Evolutionary conservation across 78 protist genomes (phyloP), one percentile per base, ranked within the genome.

Genomic region (Dictyostelium citrinum): DNA sequence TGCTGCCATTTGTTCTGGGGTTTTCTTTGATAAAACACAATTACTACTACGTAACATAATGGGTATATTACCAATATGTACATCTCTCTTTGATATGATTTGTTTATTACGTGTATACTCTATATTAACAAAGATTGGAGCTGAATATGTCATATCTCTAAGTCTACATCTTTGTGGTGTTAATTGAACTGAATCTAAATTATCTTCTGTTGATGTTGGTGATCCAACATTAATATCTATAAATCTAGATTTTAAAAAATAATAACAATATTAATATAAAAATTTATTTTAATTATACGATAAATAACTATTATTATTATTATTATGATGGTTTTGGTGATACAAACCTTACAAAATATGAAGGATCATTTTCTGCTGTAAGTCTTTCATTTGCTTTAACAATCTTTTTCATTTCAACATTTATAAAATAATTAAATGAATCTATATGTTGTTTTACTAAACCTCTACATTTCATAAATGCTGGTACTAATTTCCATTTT

Each of bases 101-200:
- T 2, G 6, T 24, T 51, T 77, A n/a, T 97, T 97, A 51, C 97
- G 83, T 37, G 96, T 95, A 93, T 98, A 99, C 84, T 91, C 98
- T 10, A 99, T 29, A 85, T 98, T 97, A 11, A 97, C 99, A 2
- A 14, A 20, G 41, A 99, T 97, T 16, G 96, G 98, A 14, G 99
- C 99, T 1, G 98, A 55, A 90, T 99, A 99, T 1, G 99, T 99
- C 96, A 98, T 77, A 94, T 98, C 99, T 14, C 99, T 93, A 29
- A 99, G 97, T 22, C 99, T 96, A 96, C 99, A 99, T 55, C 98
- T 91, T 31, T 98, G 96, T 31, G 99, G 99, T 31, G 98, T 90
- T 17, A 95, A 37, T 43, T 17, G n/a, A 20, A 35, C 43, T 14
- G 41, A 43, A 43, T 39, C 80, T 45, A 46, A 85, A 64, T 88